A percentile compares a stretch with the other conserved stretches of the same genome.
Conservation (phyloP, 768 basidiomycete genomes). For the Pisolithus microcarpus region DNA sequence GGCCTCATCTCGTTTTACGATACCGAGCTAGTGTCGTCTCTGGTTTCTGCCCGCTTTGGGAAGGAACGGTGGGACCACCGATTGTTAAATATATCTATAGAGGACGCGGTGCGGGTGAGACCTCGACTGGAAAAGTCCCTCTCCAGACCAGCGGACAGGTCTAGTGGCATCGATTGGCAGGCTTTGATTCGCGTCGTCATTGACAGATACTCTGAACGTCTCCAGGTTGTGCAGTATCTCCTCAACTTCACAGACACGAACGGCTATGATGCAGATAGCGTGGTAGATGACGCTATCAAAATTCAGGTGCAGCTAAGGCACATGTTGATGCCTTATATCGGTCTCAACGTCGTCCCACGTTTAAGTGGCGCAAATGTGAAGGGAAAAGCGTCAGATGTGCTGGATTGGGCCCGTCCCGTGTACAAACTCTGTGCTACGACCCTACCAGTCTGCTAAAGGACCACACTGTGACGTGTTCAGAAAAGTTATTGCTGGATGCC, state of each 20-base stretch:
- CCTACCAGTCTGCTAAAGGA: too few relatives aligned
- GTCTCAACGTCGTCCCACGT: too few relatives aligned
- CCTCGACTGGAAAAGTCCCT: constrained; percentile 4
- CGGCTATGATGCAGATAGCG: constrained; percentile 6
- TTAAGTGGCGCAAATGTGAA: too few relatives aligned
- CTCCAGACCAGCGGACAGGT: neutral
- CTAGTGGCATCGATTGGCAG: constrained; percentile 38
- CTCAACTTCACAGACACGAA: constrained; percentile 16
- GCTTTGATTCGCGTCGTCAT: constrained; percentile 31
- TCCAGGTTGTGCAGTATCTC: constrained; percentile 34
- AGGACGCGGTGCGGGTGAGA: constrained; percentile 5
- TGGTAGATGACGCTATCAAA: constrained; percentile 4
- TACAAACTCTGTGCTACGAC: too few relatives aligned
- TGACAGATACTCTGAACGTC: constrained; percentile 36
- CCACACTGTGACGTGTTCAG: too few relatives aligned
- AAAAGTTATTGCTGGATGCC: too few relatives aligned
- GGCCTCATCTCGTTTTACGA: constrained; percentile 24
- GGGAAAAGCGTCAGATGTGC: too few relatives aligned
- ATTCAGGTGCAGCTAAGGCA: constrained; percentile 15
- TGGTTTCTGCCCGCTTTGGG: constrained; percentile 9
- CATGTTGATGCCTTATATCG: too few relatives aligned
- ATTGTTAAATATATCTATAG: constrained; percentile 5
- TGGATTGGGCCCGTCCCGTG: too few relatives aligned
- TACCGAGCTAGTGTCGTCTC: constrained; percentile 12
- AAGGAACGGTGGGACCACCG: constrained; percentile 18